phyloP scores from a whole-genome alignment of 257 asterid genomes.

The Jacaranda copaia region DNA sequence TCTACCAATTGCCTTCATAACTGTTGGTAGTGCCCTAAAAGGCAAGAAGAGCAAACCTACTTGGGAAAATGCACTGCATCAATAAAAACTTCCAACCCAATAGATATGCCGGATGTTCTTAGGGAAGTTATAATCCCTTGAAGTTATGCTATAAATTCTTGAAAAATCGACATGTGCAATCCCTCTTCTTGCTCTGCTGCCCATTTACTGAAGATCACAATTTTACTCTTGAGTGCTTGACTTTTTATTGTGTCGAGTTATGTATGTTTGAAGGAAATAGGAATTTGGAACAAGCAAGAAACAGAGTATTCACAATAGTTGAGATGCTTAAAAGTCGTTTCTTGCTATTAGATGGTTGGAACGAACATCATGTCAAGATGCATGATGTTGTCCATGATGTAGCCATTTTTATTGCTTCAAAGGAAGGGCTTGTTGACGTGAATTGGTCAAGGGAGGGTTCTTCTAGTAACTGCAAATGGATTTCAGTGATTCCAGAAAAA shows the following conservation, averaged over 20 bases:
- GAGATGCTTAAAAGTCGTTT: constrained; percentile 15
- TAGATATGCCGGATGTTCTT: not conserved
- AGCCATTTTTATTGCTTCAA: not conserved
- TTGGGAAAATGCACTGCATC: constrained; percentile 37
- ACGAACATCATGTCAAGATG: constrained; percentile 14
- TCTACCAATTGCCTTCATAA: not conserved
- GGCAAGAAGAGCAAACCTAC: not conserved
- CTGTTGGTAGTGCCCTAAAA: constrained; percentile 35
- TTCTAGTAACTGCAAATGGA: not conserved
- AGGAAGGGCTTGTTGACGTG: not conserved
- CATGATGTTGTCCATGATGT: constrained; percentile 31
- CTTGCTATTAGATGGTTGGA: not conserved
- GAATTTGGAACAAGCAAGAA: constrained; percentile 20
- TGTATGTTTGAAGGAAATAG: not conserved
- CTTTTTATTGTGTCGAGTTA: constrained; percentile 24
- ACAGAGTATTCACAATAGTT: not conserved
- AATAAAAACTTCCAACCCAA: not conserved
- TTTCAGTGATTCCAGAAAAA: not conserved
- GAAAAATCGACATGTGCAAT: not conserved
- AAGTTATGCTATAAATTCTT: constrained; percentile 27
- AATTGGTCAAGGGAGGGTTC: not conserved
- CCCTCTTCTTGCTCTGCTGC: constrained; percentile 20
- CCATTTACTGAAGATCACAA: constrained; percentile 30
- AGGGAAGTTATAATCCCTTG: not conserved
- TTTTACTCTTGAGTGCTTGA: constrained; percentile 7